Conservation (phyloP, 768 basidiomycete species). For the Russula virescens region DNA sequence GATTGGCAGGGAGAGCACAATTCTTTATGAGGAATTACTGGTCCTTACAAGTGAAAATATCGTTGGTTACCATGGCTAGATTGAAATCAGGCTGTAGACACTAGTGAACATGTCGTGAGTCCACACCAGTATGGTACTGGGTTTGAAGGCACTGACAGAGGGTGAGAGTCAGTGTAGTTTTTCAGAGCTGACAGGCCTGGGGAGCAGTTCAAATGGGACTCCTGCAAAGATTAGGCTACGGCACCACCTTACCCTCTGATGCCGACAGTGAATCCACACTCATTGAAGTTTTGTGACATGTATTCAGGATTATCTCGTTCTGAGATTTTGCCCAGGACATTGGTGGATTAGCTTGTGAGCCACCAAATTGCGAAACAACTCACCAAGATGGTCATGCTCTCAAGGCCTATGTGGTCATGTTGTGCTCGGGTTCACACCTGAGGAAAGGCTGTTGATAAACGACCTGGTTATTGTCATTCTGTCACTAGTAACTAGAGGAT, state of each 20-base stretch:
- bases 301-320: slow-evolving; percentile 94
- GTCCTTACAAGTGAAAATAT: slow-evolving; percentile 97
- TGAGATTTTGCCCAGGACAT: slow-evolving; percentile 62
- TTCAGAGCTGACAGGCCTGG: too few relatives aligned
- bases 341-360: slow-evolving; percentile 2
- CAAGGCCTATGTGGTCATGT: slow-evolving; percentile 41
- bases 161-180: too few relatives aligned
- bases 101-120: neutral
- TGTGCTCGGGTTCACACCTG: slow-evolving; percentile 29
- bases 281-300: slow-evolving; percentile 73
- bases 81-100: too few relatives aligned
- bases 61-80: slow-evolving; percentile 93
- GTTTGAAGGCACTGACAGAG: slow-evolving; percentile 77
- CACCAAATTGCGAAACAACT: slow-evolving; percentile 13
- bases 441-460: slow-evolving; percentile 65
- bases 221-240: neutral
- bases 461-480: slow-evolving; percentile 51
- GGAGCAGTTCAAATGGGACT: neutral
- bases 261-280: slow-evolving; percentile 93
- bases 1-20: too few relatives aligned
- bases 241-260: slow-evolving; percentile 79
- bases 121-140: slow-evolving; percentile 84
- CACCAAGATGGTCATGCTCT: slow-evolving; percentile 89
- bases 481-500: too few relatives aligned
- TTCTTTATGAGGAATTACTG: slow-evolving; percentile 96